phyloP scores from a whole-genome alignment of 1,139 yeast genomes.

The Barnettozyma hawaiiensis region DNA sequence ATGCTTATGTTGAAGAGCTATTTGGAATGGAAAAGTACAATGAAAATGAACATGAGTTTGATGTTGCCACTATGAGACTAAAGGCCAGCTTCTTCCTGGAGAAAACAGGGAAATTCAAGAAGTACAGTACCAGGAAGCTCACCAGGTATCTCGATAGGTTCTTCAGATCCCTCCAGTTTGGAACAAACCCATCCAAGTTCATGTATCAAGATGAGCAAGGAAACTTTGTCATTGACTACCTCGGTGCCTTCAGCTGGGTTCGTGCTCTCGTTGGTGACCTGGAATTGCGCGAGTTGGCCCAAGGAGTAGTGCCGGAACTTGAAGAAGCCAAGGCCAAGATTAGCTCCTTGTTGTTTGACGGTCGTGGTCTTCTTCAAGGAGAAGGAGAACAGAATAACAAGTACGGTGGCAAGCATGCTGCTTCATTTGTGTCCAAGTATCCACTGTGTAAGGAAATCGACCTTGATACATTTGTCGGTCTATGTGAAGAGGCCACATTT shows the following conservation, averaged over 20 bases:
- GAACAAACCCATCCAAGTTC: neutral
- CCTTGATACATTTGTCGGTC: constrained; percentile 3
- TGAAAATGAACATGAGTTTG: neutral
- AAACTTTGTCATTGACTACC: neutral
- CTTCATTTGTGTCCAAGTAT: neutral
- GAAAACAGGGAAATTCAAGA: neutral
- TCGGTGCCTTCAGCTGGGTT: neutral
- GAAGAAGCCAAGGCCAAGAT: constrained; percentile 1
- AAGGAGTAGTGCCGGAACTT: neutral
- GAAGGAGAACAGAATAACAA: no score
- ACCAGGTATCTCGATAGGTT: neutral
- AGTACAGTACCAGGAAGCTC: neutral
- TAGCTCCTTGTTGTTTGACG: neutral
- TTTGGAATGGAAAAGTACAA: neutral
- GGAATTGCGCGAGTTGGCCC: neutral
- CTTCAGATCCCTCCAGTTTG: neutral
- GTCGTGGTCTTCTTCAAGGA: no score
- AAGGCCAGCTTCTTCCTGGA: constrained; percentile 1
- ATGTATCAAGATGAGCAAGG: neutral
- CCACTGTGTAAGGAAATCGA: constrained; percentile 6
- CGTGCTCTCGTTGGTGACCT: neutral
- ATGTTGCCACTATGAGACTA: neutral
- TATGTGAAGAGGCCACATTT: constrained; percentile 7
- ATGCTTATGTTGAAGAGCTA: neutral
- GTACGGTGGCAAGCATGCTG: no score